Evolutionary conservation across 2,329 filamentous ascomycete species (phyloP).

Genomic region (Beauveria caledonica): DNA sequence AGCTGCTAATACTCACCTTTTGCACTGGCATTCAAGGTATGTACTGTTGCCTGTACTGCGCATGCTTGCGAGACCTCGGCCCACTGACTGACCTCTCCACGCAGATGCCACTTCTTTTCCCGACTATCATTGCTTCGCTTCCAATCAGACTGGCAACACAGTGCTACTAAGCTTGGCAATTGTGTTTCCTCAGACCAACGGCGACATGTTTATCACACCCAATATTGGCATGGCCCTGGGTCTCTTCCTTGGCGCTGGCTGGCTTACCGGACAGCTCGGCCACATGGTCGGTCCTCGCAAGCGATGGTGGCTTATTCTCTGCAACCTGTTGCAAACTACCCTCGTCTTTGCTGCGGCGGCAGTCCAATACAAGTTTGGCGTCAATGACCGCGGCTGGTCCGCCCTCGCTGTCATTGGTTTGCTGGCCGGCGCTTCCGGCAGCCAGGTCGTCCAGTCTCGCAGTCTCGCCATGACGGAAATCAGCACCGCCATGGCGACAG

Average conservation of each 20-base stretch:
- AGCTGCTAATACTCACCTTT: conserved; percentile 40
- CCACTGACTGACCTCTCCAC: neutral
- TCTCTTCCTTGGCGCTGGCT: conserved; percentile 47
- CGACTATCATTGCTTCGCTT: conserved; percentile 54
- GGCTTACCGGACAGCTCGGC: conserved; percentile 47
- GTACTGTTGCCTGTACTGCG: neutral
- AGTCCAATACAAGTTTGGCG: conserved; percentile 36
- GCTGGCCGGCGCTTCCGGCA: conserved; percentile 47
- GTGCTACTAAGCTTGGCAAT: conserved; percentile 49
- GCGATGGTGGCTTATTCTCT: conserved; percentile 45
- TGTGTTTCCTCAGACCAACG: conserved; percentile 37
- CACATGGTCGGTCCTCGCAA: conserved; percentile 42
- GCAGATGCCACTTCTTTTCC: conserved; percentile 50
- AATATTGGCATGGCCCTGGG: conserved; percentile 49
- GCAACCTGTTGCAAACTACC: conserved; percentile 45
- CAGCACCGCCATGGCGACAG: conserved; percentile 56
- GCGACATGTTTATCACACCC: conserved; percentile 40
- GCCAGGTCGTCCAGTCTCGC: conserved; percentile 50
- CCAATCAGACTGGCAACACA: conserved; percentile 59
- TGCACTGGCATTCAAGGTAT: conserved; percentile 43
- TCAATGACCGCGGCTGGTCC: conserved; percentile 24
- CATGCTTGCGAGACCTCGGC: no score
- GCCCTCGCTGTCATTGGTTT: conserved; percentile 40
- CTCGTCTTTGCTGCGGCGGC: conserved; percentile 46
- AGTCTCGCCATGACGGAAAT: conserved; percentile 51